phyloP scores from a whole-genome alignment of 2,329 filamentous ascomycete genomes.

The Alternaria sp. region DNA sequence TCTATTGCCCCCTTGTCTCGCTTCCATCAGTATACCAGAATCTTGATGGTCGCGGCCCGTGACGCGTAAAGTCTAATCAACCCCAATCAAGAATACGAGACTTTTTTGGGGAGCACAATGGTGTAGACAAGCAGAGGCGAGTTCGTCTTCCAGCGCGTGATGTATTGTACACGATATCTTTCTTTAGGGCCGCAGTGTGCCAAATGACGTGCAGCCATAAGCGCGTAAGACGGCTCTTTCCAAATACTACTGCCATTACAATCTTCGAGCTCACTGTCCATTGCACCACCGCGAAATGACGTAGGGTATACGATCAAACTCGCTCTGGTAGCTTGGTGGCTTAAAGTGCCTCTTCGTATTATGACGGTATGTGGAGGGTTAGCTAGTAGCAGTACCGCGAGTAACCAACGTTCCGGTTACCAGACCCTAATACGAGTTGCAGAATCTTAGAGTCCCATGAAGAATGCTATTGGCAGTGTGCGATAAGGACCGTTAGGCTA shows the following conservation, averaged over 20 bases:
- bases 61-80: conserved; percentile 31
- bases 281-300: conserved; percentile 1
- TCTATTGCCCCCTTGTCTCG: conserved; percentile 16
- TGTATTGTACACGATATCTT: background rate
- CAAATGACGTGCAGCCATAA: background rate
- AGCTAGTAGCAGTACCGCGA: background rate
- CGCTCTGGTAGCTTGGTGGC: conserved; percentile 2
- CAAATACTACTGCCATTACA: background rate
- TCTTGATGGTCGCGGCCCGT: conserved; percentile 27
- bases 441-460: conserved; percentile 1
- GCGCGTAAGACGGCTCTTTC: background rate
- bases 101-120: conserved; percentile 9
- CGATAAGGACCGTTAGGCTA: conserved; percentile 1
- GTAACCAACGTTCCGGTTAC: background rate
- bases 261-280: background rate
- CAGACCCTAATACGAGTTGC: conserved; percentile 6
- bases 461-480: conserved; percentile 9
- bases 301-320: background rate
- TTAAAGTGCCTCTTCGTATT: background rate
- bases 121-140: conserved; percentile 20
- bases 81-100: conserved; percentile 33
- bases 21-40: conserved; percentile 2
- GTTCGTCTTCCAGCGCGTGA: background rate
- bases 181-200: background rate
- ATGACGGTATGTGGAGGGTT: background rate